Conservation (phyloP, 805 yeast species). For the Kuraishia ogatae region DNA sequence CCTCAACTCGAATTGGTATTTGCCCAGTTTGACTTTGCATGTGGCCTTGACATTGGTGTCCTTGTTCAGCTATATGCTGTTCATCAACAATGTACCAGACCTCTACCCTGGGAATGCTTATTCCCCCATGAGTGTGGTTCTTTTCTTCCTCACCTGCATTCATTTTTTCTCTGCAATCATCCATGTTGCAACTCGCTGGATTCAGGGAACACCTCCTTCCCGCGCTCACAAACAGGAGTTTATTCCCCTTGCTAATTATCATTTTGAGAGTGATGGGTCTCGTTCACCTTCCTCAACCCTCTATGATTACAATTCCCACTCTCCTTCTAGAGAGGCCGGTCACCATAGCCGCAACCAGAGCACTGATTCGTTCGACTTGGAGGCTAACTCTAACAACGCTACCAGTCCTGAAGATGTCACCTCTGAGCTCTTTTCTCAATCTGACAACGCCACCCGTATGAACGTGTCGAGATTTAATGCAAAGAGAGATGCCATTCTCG, state of each 20-base stretch:
- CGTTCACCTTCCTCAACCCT: conserved; percentile 26
- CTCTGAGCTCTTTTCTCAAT: conserved; percentile 6
- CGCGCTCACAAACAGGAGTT: conserved; percentile 8
- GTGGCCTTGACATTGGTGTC: conserved; percentile 37
- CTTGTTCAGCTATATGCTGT: conserved; percentile 45
- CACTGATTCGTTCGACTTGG: conserved; percentile 1
- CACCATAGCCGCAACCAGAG: neutral
- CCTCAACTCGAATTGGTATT: conserved; percentile 46
- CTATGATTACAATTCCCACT: conserved; percentile 17
- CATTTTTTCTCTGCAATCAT: conserved; percentile 52
- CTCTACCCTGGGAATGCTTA: conserved; percentile 77
- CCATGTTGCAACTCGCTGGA: conserved; percentile 35
- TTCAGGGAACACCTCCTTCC: conserved; percentile 13
- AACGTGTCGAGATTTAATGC: conserved; percentile 6
- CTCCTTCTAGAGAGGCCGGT: neutral
- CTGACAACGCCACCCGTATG: conserved; percentile 1
- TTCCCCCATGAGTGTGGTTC: conserved; percentile 51
- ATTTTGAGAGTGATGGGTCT: conserved; percentile 3
- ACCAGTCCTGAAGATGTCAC: neutral
- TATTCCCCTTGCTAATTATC: conserved; percentile 19
- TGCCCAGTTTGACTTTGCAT: conserved; percentile 48
- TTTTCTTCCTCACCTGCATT: conserved; percentile 40
- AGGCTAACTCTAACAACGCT: neutral
- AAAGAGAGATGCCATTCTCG: conserved; percentile 24
- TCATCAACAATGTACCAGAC: conserved; percentile 49